A percentile compares a stretch with the other conserved stretches of the same genome.
Conservation (phyloP, 2,329 filamentous ascomycete species). For the Beauveria sp. region DNA sequence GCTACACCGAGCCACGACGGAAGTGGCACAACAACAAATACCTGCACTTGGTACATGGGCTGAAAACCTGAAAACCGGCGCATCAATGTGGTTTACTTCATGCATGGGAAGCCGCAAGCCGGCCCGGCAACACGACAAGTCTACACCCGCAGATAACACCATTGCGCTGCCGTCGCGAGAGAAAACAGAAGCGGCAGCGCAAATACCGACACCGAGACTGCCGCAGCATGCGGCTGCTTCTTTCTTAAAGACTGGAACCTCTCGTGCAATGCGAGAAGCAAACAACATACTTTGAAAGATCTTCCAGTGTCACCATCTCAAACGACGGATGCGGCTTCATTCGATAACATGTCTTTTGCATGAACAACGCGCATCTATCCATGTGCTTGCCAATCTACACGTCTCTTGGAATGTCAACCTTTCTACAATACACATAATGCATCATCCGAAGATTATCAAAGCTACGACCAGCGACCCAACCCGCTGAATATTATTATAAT, state of each 20-base stretch:
- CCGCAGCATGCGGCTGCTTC: conserved; percentile 35
- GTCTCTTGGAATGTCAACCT: background rate
- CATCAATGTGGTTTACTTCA: conserved; percentile 7
- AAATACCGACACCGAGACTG: conserved; percentile 4
- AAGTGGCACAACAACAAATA: background rate
- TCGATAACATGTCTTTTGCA: background rate
- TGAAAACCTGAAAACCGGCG: background rate
- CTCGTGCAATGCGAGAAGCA: conserved; percentile 29
- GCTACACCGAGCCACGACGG: background rate
- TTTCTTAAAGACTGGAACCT: conserved; percentile 35
- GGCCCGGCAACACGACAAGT: background rate
- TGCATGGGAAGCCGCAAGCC: conserved; percentile 7
- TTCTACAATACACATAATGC: background rate
- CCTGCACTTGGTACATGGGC: background rate
- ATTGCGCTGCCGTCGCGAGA: background rate
- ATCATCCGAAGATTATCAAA: background rate
- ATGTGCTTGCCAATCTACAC: too few species aligned
- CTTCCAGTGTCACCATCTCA: background rate
- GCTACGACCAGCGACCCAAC: too few species aligned
- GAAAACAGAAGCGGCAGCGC: background rate
- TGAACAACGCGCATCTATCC: background rate
- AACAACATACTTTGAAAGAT: conserved; percentile 26
- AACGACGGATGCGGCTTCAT: background rate
- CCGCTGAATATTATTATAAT: too few species aligned
- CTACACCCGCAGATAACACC: background rate